phyloP scores from a whole-genome alignment of 164 flowering plant species.

The Dillenia suffruticosa region DNA sequence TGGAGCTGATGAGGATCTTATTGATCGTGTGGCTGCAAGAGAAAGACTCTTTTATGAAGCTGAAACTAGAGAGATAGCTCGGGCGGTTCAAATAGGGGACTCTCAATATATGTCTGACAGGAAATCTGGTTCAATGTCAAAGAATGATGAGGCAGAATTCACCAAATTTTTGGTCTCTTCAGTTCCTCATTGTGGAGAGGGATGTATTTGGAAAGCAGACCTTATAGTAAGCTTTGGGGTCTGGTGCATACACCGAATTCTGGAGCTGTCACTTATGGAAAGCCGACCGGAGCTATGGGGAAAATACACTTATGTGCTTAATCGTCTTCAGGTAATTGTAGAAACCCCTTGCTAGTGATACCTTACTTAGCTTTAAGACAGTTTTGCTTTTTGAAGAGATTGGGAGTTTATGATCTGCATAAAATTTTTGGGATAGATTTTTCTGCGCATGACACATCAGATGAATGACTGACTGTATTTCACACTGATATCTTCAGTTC shows the following conservation, averaged over 20 bases:
- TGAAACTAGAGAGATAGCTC: constrained; percentile 46
- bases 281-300: constrained; percentile 99
- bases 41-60: constrained; percentile 68
- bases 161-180: constrained; percentile 32
- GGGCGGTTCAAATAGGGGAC: constrained; percentile 27
- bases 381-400: neutral
- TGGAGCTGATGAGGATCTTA: constrained; percentile 89
- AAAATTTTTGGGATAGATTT: too few relatives aligned
- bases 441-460: too few relatives aligned
- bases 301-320: constrained; percentile 89
- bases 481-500: too few relatives aligned
- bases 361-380: neutral
- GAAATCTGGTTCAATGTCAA: constrained; percentile 31
- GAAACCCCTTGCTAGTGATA: neutral
- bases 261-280: constrained; percentile 93
- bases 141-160: constrained; percentile 35
- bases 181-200: constrained; percentile 82
- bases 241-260: constrained; percentile 89
- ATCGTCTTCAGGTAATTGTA: constrained; percentile 86
- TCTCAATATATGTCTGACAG: constrained; percentile 31
- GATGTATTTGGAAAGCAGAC: constrained; percentile 74
- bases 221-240: constrained; percentile 88
- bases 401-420: neutral
- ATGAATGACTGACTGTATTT: too few relatives aligned
- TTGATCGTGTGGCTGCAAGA: constrained; percentile 81